Conservation (phyloP, 2,329 filamentous ascomycete species). For the Cladophialophora chaetospira region DNA sequence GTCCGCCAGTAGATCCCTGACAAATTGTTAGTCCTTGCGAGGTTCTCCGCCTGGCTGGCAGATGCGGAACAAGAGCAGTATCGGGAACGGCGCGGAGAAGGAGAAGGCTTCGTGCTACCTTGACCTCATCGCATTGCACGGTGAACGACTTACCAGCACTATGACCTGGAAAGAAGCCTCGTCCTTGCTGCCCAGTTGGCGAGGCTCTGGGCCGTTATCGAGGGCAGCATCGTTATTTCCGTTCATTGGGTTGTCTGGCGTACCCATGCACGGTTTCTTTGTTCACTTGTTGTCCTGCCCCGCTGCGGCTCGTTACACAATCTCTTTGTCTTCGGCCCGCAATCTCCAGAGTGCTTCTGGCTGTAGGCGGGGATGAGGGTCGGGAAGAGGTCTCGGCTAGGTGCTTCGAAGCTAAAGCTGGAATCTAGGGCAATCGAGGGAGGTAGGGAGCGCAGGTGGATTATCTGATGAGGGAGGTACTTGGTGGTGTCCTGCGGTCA, state of each 20-base stretch:
- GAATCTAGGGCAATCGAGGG: not conserved
- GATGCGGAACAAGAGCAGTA: not conserved
- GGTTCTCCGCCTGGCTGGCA: not conserved
- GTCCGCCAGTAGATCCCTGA: conserved; percentile 86
- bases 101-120: not conserved
- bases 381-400: conserved; percentile 15
- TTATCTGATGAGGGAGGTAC: not conserved
- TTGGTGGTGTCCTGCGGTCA: not conserved
- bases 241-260: conserved; percentile 20
- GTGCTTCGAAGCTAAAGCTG: conserved; percentile 9
- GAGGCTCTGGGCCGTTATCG: conserved; percentile 22
- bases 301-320: conserved; percentile 17
- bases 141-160: conserved; percentile 58
- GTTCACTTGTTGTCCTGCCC: conserved; percentile 6
- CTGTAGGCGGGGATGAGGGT: too few species aligned
- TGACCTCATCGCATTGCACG: not conserved
- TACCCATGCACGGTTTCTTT: not conserved
- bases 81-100: not conserved
- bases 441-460: not conserved
- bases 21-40: conserved; percentile 5
- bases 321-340: conserved; percentile 13
- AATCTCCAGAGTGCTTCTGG: not conserved
- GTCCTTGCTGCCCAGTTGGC: conserved; percentile 33
- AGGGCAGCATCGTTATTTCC: conserved; percentile 21
- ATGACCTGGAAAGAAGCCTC: conserved; percentile 69